Percentiles rank a stretch among this genome's conserved stretches.
These are phyloP conservation scores for Neurospora sp. DNA, from an alignment of 495 filamentous ascomycete genomes.

Conservation along the genomic window DNA sequence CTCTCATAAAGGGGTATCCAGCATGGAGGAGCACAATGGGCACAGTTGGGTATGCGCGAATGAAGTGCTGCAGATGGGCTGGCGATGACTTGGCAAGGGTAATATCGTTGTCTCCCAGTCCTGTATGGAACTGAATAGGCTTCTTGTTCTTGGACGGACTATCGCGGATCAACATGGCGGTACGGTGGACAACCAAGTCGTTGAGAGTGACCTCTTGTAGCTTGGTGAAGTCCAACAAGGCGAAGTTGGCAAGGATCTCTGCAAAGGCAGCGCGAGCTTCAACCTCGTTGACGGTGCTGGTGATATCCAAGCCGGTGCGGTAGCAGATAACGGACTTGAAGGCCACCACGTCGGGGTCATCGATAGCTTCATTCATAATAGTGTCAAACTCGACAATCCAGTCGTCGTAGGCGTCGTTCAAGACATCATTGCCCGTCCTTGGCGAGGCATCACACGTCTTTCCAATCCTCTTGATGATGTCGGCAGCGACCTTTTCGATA, in stretches of 20 bases:
- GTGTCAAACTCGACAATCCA: constrained; percentile 21
- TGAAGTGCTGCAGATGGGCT: constrained; percentile 64
- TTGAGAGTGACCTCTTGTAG: constrained; percentile 55
- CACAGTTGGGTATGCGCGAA: constrained; percentile 55
- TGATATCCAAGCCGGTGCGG: constrained; percentile 60
- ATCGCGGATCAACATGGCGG: constrained; percentile 39
- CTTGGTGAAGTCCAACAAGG: constrained; percentile 22
- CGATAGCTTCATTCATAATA: constrained; percentile 42
- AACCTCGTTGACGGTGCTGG: constrained; percentile 15
- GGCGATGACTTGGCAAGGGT: constrained; percentile 60
- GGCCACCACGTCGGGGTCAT: constrained; percentile 60
- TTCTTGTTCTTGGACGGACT: constrained; percentile 38
- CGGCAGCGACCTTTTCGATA: constrained; percentile 67
- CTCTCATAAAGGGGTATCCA: constrained; percentile 73
- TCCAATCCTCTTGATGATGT: constrained; percentile 43
- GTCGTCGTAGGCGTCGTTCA: constrained; percentile 22
- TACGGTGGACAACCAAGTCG: constrained; percentile 52
- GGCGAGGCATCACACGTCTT: constrained; percentile 14
- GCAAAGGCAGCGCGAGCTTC: constrained; percentile 15
- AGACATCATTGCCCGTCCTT: constrained; percentile 8
- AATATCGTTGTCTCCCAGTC: constrained; percentile 78
- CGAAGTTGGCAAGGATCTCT: constrained; percentile 18
- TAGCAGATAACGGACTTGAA: constrained; percentile 88
- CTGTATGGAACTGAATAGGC: constrained; percentile 81
- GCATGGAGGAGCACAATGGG: constrained; percentile 76